Evolutionary conservation across 2,329 filamentous ascomycete genomes (phyloP).

Genomic region (Verticillium isaacii): DNA sequence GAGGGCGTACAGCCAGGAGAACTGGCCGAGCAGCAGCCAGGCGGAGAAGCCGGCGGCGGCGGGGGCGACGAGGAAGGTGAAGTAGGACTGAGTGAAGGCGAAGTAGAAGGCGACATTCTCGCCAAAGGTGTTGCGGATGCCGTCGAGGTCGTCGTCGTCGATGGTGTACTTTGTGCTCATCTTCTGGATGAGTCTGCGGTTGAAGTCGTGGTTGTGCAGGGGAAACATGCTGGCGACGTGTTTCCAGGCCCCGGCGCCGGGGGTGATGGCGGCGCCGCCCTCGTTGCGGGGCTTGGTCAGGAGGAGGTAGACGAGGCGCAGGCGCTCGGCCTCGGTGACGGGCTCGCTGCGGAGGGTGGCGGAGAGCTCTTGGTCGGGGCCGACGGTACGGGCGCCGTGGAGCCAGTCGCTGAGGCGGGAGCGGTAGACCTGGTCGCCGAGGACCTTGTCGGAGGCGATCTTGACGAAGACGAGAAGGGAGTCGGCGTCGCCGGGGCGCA

Average conservation of each 20-base stretch:
- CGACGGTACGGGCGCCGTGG: constrained; percentile 73
- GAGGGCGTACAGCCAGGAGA: constrained; percentile 75
- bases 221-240: constrained; percentile 71
- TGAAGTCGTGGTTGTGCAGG: constrained; percentile 72
- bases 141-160: constrained; percentile 61
- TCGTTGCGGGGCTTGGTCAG: constrained; percentile 69
- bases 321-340: constrained; percentile 80
- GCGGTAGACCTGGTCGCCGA: constrained; percentile 78
- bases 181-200: constrained; percentile 68
- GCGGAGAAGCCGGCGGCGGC: constrained; percentile 70
- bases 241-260: constrained; percentile 65
- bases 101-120: constrained; percentile 93
- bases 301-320: constrained; percentile 82
- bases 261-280: constrained; percentile 74
- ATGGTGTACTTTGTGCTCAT: constrained; percentile 70
- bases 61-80: constrained; percentile 77
- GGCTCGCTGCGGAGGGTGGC: constrained; percentile 67
- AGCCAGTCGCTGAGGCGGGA: constrained; percentile 92
- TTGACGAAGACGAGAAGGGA: constrained; percentile 81
- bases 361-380: constrained; percentile 69
- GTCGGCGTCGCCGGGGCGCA: constrained; percentile 70
- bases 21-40: constrained; percentile 81
- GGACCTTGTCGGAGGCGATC: constrained; percentile 68
- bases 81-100: constrained; percentile 88
- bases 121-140: constrained; percentile 72